Evolutionary conservation across 192 early-diverging fungal species (phyloP).

Genomic region (Entophlyctis luteolus): DNA sequence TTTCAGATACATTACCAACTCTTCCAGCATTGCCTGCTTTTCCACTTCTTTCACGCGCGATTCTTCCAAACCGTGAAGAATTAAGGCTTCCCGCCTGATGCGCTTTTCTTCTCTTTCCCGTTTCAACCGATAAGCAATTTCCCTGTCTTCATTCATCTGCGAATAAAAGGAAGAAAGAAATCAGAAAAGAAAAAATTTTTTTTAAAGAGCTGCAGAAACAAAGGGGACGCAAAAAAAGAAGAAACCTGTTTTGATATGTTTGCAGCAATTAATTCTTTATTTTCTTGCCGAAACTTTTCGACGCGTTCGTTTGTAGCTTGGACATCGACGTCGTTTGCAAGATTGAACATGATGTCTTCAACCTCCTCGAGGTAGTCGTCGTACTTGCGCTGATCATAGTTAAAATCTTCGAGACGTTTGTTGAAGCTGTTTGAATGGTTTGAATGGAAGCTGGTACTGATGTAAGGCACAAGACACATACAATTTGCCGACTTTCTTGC

Average conservation of each 20-base stretch:
- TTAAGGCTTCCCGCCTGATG: conserved; percentile 65
- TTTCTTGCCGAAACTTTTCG: conserved; percentile 70
- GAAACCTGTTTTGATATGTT: no score
- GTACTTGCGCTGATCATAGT: conserved; percentile 60
- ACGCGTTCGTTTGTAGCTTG: conserved; percentile 75
- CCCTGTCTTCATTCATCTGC: conserved; percentile 43
- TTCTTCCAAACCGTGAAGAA: conserved; percentile 69
- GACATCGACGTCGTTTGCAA: conserved; percentile 82
- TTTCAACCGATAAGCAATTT: conserved; percentile 28
- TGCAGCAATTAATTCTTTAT: conserved; percentile 70
- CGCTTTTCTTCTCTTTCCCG: conserved; percentile 53
- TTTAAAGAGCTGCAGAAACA: no score
- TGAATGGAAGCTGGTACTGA: no score
- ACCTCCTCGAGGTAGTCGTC: conserved; percentile 88
- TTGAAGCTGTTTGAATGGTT: conserved; percentile 65
- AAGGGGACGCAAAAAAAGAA: no score
- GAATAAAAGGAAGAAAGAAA: not conserved
- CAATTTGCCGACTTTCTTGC: conserved; percentile 69
- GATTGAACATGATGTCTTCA: conserved; percentile 59
- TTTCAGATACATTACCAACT: conserved; percentile 51
- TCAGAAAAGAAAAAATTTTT: not conserved
- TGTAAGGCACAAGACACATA: conserved; percentile 37
- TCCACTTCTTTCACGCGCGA: conserved; percentile 60
- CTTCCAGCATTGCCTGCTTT: conserved; percentile 67
- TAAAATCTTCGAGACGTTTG: conserved; percentile 88